Conservation (phyloP, 2,329 filamentous ascomycete genomes). For the Claviceps maximensis region DNA sequence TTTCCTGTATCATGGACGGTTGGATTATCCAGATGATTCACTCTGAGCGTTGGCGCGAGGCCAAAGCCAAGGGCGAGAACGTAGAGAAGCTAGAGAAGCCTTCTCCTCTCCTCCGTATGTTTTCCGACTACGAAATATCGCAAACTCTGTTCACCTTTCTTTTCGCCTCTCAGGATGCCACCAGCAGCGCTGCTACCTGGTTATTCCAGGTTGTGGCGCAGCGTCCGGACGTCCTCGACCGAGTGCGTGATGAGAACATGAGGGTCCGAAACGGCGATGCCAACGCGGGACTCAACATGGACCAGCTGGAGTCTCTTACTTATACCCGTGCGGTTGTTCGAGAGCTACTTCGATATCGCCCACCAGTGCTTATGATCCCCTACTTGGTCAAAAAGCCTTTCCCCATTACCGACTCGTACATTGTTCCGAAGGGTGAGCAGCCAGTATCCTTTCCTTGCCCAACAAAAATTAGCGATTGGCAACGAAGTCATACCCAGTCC, state of each 20-base stretch:
- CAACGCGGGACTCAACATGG: constrained; percentile 59
- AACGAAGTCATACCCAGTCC: background rate
- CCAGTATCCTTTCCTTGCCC: background rate
- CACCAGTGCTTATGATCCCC: constrained; percentile 93
- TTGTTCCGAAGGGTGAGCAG: constrained; percentile 75
- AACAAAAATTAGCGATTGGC: background rate
- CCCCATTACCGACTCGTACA: constrained; percentile 77
- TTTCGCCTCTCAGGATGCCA: constrained; percentile 95
- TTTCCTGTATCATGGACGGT: constrained; percentile 88
- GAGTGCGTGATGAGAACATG: constrained; percentile 83
- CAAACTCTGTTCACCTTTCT: constrained; percentile 94
- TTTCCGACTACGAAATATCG: constrained; percentile 80
- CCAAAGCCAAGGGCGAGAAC: constrained; percentile 56
- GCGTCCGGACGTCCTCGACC: constrained; percentile 81
- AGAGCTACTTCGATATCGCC: constrained; percentile 84
- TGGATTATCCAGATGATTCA: constrained; percentile 86
- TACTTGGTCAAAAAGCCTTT: constrained; percentile 93
- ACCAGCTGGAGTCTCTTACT: constrained; percentile 74
- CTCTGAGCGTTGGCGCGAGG: constrained; percentile 69
- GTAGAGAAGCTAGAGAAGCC: constrained; percentile 68
- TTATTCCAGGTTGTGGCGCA: constrained; percentile 90
- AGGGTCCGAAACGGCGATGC: constrained; percentile 61
- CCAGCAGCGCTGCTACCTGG: constrained; percentile 87
- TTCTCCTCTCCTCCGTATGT: constrained; percentile 66
- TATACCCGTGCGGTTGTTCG: constrained; percentile 89